These are phyloP conservation scores for Pleurotus tuoliensis DNA, from an alignment of 768 basidiomycete genomes.

Conservation along the genomic window DNA sequence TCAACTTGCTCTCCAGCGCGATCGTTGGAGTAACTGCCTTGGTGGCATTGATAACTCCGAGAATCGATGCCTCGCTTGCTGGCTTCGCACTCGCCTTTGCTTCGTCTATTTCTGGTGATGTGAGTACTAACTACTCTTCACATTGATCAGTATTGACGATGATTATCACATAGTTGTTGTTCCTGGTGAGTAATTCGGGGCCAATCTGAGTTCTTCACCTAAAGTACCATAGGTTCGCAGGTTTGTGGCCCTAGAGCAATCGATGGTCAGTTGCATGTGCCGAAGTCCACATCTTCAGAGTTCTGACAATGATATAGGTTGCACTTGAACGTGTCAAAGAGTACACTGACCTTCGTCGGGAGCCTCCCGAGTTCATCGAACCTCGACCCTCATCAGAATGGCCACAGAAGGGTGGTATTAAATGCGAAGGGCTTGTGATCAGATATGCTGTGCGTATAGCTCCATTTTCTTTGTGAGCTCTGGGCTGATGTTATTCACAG, in stretches of 20 bases:
- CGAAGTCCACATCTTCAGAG: neutral
- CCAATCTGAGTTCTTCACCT: neutral
- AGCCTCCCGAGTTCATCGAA: slow-evolving; percentile 82
- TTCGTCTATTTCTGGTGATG: slow-evolving; percentile 65
- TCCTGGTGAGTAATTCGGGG: slow-evolving; percentile 40
- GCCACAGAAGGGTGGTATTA: slow-evolving; percentile 69
- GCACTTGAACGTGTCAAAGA: slow-evolving; percentile 89
- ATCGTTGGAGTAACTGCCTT: slow-evolving; percentile 72
- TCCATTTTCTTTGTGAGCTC: neutral
- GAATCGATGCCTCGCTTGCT: slow-evolving; percentile 75
- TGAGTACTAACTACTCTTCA: neutral
- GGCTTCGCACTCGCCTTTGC: slow-evolving; percentile 89
- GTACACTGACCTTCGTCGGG: slow-evolving; percentile 74
- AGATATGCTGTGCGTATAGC: slow-evolving; percentile 62
- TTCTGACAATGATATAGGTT: slow-evolving; percentile 40
- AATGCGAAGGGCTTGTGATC: slow-evolving; percentile 72
- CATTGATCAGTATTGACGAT: neutral
- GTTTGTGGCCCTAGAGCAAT: slow-evolving; percentile 87
- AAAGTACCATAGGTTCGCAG: slow-evolving; percentile 51
- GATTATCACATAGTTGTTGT: slow-evolving; percentile 35
- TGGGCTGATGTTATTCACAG: slow-evolving; percentile 27
- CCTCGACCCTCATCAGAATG: slow-evolving; percentile 78
- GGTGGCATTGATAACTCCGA: slow-evolving; percentile 62
- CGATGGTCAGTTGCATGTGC: slow-evolving; percentile 59
- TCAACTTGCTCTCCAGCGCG: slow-evolving; percentile 73